Percentiles rank a stretch among this genome's conserved stretches.
Evolutionary conservation across 2,329 filamentous ascomycete genomes (phyloP).

Genomic region (Ascochyta koolunga): DNA sequence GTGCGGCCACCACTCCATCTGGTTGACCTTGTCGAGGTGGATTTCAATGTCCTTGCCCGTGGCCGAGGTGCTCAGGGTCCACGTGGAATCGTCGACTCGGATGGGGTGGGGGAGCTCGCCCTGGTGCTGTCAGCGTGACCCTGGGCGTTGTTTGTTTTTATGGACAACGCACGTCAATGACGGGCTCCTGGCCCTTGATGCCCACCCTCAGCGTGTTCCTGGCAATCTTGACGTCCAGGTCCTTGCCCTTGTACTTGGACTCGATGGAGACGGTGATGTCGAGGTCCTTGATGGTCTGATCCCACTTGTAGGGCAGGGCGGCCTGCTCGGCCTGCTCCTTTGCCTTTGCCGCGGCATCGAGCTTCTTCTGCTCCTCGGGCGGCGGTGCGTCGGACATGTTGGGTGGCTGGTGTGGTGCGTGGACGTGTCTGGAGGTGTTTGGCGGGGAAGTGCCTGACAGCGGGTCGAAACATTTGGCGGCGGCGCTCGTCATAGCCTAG

Average conservation of each 20-base stretch:
- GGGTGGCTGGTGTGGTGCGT: conserved; percentile 13
- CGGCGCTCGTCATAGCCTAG: conserved; percentile 26
- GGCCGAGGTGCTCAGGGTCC: conserved; percentile 76
- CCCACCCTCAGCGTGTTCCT: conserved; percentile 78
- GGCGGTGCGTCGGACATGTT: conserved; percentile 54
- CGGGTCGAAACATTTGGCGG: conserved; percentile 10
- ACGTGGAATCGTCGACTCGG: conserved; percentile 85
- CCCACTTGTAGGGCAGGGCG: conserved; percentile 95
- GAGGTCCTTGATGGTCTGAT: conserved; percentile 86
- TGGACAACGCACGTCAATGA: conserved; percentile 70
- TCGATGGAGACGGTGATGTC: conserved; percentile 81
- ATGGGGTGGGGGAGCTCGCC: conserved; percentile 84
- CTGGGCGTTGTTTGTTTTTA: background rate
- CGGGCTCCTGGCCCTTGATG: conserved; percentile 85
- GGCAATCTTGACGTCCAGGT: conserved; percentile 82
- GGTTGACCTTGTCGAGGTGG: conserved; percentile 93
- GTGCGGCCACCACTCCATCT: conserved; percentile 98
- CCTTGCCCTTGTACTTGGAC: conserved; percentile 80
- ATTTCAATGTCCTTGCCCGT: conserved; percentile 76
- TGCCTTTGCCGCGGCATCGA: conserved; percentile 65
- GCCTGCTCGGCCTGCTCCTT: conserved; percentile 88
- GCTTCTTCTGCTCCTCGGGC: conserved; percentile 59
- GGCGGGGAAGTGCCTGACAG: conserved; percentile 11
- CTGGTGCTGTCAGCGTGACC: conserved; percentile 53
- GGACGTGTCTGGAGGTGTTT: conserved; percentile 2